These are phyloP conservation scores for Amanita fuliginea DNA, from an alignment of 768 basidiomycete genomes.

Conservation along the genomic window DNA sequence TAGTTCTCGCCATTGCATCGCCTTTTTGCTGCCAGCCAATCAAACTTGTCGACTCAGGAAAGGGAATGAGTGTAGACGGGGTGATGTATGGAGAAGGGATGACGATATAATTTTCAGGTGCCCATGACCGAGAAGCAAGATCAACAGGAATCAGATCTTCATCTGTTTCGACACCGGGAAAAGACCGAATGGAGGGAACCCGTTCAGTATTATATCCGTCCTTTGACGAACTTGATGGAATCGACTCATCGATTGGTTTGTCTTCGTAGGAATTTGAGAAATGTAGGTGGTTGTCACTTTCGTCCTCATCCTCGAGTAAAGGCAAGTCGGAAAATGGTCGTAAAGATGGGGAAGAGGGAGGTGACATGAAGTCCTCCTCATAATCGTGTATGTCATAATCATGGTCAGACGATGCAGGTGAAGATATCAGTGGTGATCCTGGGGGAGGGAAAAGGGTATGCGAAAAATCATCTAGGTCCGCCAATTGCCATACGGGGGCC, in stretches of 20 bases:
- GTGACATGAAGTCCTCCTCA: neutral
- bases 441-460: constrained; percentile 1
- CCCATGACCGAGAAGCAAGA: constrained; percentile 6
- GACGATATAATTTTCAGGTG: constrained; percentile 2
- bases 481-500: neutral
- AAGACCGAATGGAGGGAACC: constrained; percentile 19
- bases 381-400: constrained; percentile 15
- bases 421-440: constrained; percentile 19
- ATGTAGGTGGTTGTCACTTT: neutral
- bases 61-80: neutral
- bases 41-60: neutral
- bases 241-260: neutral
- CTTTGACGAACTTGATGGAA: neutral
- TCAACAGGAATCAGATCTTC: constrained; percentile 26
- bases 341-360: constrained; percentile 9
- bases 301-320: constrained; percentile 2
- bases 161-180: constrained; percentile 33
- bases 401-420: constrained; percentile 15
- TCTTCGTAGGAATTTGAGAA: neutral
- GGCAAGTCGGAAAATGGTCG: constrained; percentile 7
- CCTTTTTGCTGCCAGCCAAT: neutral
- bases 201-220: neutral
- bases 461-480: neutral
- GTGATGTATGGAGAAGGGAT: constrained; percentile 7
- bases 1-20: neutral